These are phyloP conservation scores for Globisporangium cylindrosporum DNA, from an alignment of 352 stramenopile species.

Conservation along the genomic window DNA sequence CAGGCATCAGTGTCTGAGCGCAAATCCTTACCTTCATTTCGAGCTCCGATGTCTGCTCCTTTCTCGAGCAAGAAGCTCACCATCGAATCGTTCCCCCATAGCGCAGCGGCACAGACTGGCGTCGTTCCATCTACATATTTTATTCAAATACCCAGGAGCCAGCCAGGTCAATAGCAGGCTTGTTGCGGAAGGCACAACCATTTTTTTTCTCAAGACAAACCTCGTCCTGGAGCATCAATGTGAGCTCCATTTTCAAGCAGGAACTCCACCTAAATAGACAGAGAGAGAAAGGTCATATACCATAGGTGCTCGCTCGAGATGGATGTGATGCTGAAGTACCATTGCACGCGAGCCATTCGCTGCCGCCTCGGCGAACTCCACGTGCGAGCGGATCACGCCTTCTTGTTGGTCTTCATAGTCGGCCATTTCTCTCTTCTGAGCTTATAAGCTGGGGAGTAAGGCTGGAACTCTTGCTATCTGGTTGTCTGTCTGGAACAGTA, in stretches of 20 bases:
- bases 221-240: conserved; percentile 49
- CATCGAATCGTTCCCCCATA: conserved; percentile 69
- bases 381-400: conserved; percentile 56
- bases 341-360: conserved; percentile 61
- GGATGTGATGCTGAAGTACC: conserved; percentile 21
- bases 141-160: too few relatives aligned
- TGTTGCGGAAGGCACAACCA: neutral
- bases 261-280: conserved; percentile 47
- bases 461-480: neutral
- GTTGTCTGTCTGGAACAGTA: neutral
- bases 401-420: conserved; percentile 36
- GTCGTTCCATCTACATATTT: conserved; percentile 53
- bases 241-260: conserved; percentile 49
- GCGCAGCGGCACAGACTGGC: conserved; percentile 49
- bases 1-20: neutral
- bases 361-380: conserved; percentile 59
- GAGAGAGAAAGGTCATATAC: neutral
- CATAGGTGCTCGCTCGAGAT: neutral
- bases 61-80: conserved; percentile 56
- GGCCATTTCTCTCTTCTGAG: conserved; percentile 13
- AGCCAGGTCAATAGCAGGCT: neutral
- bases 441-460: neutral
- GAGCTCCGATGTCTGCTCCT: conserved; percentile 42
- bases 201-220: conserved; percentile 14
- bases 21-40: conserved; percentile 48